phyloP scores from a whole-genome alignment of 768 basidiomycete species.

The Russula virescens region DNA sequence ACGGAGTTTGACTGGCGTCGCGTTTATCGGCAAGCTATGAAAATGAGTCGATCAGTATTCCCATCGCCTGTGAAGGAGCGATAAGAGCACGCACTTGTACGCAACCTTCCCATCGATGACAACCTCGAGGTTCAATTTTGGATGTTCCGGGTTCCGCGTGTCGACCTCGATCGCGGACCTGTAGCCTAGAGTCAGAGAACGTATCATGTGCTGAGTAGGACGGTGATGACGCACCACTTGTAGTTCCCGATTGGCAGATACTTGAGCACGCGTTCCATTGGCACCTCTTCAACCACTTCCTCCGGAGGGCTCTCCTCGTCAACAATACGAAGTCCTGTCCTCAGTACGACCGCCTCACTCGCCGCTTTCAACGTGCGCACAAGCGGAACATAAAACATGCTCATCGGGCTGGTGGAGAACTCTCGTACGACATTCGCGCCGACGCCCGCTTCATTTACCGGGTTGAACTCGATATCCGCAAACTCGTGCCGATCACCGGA shows the following conservation, averaged over 20 bases:
- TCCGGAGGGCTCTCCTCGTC: conserved; percentile 28
- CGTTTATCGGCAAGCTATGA: conserved; percentile 43
- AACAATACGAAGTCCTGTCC: conserved; percentile 25
- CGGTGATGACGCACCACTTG: conserved; percentile 47
- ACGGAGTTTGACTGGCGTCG: conserved; percentile 41
- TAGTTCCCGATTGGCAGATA: conserved; percentile 61
- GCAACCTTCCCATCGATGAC: conserved; percentile 52
- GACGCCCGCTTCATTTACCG: conserved; percentile 27
- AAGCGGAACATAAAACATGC: conserved; percentile 63
- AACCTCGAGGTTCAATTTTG: conserved; percentile 50
- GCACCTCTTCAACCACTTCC: conserved; percentile 36
- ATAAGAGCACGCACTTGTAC: conserved; percentile 41
- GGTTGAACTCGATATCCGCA: conserved; percentile 58
- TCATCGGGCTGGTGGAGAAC: conserved; percentile 64
- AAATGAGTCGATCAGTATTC: background rate
- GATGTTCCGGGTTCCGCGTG: conserved; percentile 46
- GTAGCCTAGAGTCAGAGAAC: background rate
- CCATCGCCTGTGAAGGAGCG: background rate
- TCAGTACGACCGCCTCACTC: conserved; percentile 42
- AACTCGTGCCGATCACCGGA: conserved; percentile 79
- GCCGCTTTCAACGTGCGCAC: conserved; percentile 44
- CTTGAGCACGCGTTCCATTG: conserved; percentile 49
- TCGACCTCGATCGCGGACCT: conserved; percentile 71
- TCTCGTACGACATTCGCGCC: conserved; percentile 45
- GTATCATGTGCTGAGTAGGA: background rate